Base-by-base conservation (phyloP, 768 basidiomycete genomes). In the Omphalotus guepiniiformis region DNA sequence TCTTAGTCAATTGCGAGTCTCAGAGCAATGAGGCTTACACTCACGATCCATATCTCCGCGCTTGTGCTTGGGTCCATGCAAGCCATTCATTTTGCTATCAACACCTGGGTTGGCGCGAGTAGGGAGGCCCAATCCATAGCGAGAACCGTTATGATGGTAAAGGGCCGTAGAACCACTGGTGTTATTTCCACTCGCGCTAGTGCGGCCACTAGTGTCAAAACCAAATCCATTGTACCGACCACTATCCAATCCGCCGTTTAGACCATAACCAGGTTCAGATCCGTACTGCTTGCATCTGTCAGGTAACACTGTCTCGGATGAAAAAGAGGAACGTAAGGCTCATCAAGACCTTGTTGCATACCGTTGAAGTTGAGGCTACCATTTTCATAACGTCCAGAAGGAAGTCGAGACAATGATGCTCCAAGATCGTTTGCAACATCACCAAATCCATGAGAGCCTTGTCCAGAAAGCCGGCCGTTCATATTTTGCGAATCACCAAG, bases 51-150 rank as follows among this genome's bases (percentile, higher is more conserved):
- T 78, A 58, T 96, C 91, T 30, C 91, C 91, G 11, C 93, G 80
- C 70, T 94, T 95, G 70, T 94, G 93, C 69, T 95, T 95, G 42
- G 92, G 81, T 36, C 93, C 93, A 58, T 92, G 89, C 37, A 93
- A 63, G 18, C 91, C 90, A 58, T 90, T 91, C 81, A 92, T 89
- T 65, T 93, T 93, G 47, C 80, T 68, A 54, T 89, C 86, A 25
- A 70, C 70, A 37, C 74, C 72, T 34, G 68, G 59, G 52, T 63
- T 64, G 13, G 72, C 69, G 30, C 88, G 77, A 8, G 70, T 67
- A 27, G 80, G 76, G 41, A 83, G 58, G 28, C 80, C 80, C 27
- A 88, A 64, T 30, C 87, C 88, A 54, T 89, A 91, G 54, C 88
- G 83, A 48, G 86, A 74, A 2, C 81, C 84, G 47, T 84, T 80